Percentiles rank a stretch among this genome's conserved stretches.
These are phyloP conservation scores for Daedaleopsis nitida DNA, from an alignment of 768 basidiomycete species.

Conservation along the genomic window DNA sequence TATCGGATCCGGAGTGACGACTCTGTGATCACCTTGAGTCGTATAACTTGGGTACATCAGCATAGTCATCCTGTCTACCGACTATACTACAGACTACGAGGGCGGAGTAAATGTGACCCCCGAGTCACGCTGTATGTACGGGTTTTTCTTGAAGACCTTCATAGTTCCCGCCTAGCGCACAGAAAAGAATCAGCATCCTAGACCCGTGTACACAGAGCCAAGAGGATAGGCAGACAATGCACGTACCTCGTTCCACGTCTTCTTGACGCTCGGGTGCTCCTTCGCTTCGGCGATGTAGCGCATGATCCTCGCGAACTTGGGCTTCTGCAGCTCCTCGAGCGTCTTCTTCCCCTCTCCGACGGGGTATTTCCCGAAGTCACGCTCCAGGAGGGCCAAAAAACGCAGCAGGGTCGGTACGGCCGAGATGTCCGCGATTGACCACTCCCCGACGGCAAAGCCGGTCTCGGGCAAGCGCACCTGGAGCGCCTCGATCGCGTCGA, in stretches of 20 bases:
- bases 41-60: too few relatives aligned
- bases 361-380: conserved; percentile 54
- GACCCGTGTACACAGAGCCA: too few relatives aligned
- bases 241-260: conserved; percentile 57
- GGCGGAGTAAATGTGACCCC: too few relatives aligned
- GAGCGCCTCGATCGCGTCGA: conserved; percentile 45
- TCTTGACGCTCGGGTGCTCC: conserved; percentile 53
- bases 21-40: too few relatives aligned
- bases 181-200: too few relatives aligned
- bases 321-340: conserved; percentile 42
- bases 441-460: conserved; percentile 47
- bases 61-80: too few relatives aligned
- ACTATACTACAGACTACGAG: too few relatives aligned
- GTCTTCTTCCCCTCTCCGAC: conserved; percentile 49
- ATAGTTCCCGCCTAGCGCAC: too few relatives aligned
- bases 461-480: conserved; percentile 51
- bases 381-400: conserved; percentile 41
- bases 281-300: conserved; percentile 50
- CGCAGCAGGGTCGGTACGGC: conserved; percentile 61
- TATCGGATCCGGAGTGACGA: too few relatives aligned
- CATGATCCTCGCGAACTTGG: conserved; percentile 50
- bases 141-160: too few relatives aligned
- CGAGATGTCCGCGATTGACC: conserved; percentile 63
- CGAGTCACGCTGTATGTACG: too few relatives aligned
- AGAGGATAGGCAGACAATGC: too few relatives aligned